Percentiles rank a stretch among this genome's conserved stretches.
phyloP scores from a whole-genome alignment of 352 stramenopile species.

The Phytophthora nicotianae region DNA sequence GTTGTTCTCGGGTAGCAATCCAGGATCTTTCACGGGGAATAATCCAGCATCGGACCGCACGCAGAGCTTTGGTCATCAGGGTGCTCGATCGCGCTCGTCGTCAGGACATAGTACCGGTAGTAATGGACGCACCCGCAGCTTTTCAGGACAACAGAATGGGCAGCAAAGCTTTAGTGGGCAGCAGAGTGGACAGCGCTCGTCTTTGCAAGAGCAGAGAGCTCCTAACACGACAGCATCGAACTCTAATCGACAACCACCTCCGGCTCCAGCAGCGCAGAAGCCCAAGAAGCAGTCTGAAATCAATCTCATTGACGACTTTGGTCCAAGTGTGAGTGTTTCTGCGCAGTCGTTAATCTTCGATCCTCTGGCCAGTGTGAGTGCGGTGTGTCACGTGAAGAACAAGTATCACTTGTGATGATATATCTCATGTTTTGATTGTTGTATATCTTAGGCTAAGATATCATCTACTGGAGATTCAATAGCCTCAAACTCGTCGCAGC shows the following conservation, averaged over 20 bases:
- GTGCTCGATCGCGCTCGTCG: conserved; percentile 19
- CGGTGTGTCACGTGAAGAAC: not conserved
- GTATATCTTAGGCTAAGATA: conserved; percentile 38
- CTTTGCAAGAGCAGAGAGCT: conserved; percentile 32
- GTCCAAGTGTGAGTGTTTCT: conserved; percentile 59
- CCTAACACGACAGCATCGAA: conserved; percentile 11
- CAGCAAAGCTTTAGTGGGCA: conserved; percentile 28
- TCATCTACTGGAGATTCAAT: conserved; percentile 14
- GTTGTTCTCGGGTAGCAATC: conserved; percentile 31
- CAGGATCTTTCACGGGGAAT: conserved; percentile 30
- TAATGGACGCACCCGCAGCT: conserved; percentile 34
- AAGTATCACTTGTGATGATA: conserved; percentile 8
- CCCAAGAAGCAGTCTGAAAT: conserved; percentile 66
- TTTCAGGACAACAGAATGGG: conserved; percentile 31
- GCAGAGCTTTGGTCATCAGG: conserved; percentile 31
- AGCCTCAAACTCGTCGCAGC: conserved; percentile 7
- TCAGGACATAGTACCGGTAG: conserved; percentile 20
- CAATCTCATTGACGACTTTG: conserved; percentile 81
- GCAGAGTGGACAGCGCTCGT: conserved; percentile 32
- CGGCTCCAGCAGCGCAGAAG: conserved; percentile 28
- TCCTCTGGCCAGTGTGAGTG: conserved; percentile 63
- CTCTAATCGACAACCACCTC: conserved; percentile 19
- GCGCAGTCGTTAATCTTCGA: conserved; percentile 80
- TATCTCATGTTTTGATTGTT: conserved; percentile 20
- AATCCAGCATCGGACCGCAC: conserved; percentile 27